Base-by-base conservation (phyloP, 2,329 filamentous ascomycete genomes). In the Mycosphaerella sp. region DNA sequence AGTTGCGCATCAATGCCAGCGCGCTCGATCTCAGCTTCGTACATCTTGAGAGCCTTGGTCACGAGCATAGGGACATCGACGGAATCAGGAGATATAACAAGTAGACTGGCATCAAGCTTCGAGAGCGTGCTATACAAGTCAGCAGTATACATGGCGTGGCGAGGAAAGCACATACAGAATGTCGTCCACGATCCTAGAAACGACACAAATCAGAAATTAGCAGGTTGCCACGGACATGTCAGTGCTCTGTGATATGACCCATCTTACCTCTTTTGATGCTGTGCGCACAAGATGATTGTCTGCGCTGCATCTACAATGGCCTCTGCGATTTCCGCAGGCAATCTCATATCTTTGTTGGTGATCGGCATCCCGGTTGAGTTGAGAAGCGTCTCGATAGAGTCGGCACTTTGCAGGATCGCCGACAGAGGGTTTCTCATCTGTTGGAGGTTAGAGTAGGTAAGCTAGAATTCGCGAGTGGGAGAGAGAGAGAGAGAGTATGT, bases 241-340 rank as follows among this genome's bases (percentile, higher is more conserved):
- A 6, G 26, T 26, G 26, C 26, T 26, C 26, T 26, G 4, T 26
- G 26, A 26, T 26, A 26, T 26, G 26, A 26, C 26, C 26, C 1
- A 26, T 26, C 26, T 26, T 26, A 26, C 26, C 73, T 65, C 56
- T 75, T 76, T 53, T 76, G 74, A 53, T 77, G 75, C 26, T 73
- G 69, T 5, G 72, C 72, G 57, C 75, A 77, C 38, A 73, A 67
- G 36, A 73, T 68, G 53, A 77, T 75, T 32, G 72, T 74, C 40
- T 74, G 63, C 4, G 64, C 64, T 5, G 64, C 64, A 45, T 67
- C 65, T 4, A 67, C 40, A 12, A 65, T 52, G 14, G 66, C 62
- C 34, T 66, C 59, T 6, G 57, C 59, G 6, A 54, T 43, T 9
- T 52, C 45, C 7, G 58, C 47, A 3, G 48, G 40, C 12, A 64